phyloP scores from a whole-genome alignment of 106 monocot genomes.

The Dioscorea dumetorum region DNA sequence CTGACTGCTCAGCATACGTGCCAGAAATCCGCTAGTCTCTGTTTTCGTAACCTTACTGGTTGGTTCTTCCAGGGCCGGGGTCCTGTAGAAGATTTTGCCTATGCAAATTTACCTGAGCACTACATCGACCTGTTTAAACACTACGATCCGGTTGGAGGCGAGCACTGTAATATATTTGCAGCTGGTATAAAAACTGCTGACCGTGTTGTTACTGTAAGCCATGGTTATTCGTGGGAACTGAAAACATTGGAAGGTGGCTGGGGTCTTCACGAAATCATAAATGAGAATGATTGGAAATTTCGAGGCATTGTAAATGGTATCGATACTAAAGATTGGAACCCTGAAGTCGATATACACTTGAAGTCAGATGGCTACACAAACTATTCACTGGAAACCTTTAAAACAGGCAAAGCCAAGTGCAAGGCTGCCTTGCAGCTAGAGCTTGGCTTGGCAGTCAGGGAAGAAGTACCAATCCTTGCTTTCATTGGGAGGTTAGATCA shows the following conservation, averaged over 20 bases:
- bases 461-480: constrained; percentile 59
- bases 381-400: constrained; percentile 59
- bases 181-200: constrained; percentile 76
- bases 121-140: constrained; percentile 61
- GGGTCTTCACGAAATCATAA: constrained; percentile 74
- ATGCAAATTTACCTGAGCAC: constrained; percentile 40
- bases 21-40: too few relatives aligned
- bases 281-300: constrained; percentile 67
- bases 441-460: constrained; percentile 48
- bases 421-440: constrained; percentile 83
- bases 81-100: constrained; percentile 44
- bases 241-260: constrained; percentile 86
- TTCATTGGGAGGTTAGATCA: constrained; percentile 80
- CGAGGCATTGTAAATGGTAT: constrained; percentile 85
- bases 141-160: constrained; percentile 76
- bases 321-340: constrained; percentile 74
- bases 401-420: constrained; percentile 62
- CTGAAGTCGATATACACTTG: constrained; percentile 48
- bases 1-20: too few relatives aligned
- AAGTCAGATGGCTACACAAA: constrained; percentile 77
- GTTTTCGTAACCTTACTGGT: too few relatives aligned
- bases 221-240: constrained; percentile 83
- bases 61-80: constrained; percentile 64
- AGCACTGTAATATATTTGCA: constrained; percentile 73
- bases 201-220: constrained; percentile 72